These are phyloP conservation scores for Triticum dicoccoides DNA, from an alignment of 176 grass and related monocot species.

Conservation along the genomic window DNA sequence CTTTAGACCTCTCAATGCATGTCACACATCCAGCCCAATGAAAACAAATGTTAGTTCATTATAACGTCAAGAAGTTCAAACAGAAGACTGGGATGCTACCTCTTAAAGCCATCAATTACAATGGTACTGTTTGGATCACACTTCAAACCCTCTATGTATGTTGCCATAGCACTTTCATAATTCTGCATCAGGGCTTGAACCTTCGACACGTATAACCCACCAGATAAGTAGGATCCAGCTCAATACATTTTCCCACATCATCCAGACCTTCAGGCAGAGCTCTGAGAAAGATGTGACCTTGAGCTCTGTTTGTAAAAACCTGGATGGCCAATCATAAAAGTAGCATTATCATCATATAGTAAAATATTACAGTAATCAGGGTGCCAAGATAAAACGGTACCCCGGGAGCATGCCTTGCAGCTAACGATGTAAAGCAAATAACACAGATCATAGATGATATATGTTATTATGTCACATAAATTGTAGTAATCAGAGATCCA, in stretches of 20 bases:
- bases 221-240: slow-evolving; percentile 41
- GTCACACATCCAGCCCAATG: slow-evolving; percentile 16
- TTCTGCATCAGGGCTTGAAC: slow-evolving; percentile 19
- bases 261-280: slow-evolving; percentile 40
- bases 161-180: no score
- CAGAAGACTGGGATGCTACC: slow-evolving; percentile 20
- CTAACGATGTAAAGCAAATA: no score
- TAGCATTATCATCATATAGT: not conserved
- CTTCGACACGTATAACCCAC: slow-evolving; percentile 41
- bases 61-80: not conserved
- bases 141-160: no score
- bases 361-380: not conserved
- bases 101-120: slow-evolving; percentile 41
- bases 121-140: not conserved
- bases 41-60: not conserved
- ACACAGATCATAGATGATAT: no score
- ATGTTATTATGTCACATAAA: not conserved
- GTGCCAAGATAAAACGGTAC: no score
- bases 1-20: slow-evolving; percentile 19
- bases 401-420: no score
- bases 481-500: no score
- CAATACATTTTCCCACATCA: slow-evolving; percentile 52
- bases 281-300: slow-evolving; percentile 41
- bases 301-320: slow-evolving; percentile 45
- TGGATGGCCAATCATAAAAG: not conserved